Evolutionary conservation across 441 rosid genomes (phyloP).

Genomic region (Metrosideros polymorpha): DNA sequence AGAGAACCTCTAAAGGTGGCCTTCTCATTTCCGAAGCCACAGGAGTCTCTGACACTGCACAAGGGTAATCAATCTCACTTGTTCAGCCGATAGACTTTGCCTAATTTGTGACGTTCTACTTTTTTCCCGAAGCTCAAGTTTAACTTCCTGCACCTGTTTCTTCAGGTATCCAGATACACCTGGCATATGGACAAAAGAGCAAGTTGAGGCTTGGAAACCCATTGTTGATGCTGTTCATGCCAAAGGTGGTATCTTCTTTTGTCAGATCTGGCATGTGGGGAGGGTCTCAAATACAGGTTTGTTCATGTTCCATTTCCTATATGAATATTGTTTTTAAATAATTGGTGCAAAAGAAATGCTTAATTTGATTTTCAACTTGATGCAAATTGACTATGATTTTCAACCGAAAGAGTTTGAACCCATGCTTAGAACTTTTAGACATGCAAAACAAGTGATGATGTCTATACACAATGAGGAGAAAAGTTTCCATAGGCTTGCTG

Average conservation of each 20-base stretch:
- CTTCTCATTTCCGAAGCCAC: conserved; percentile 9
- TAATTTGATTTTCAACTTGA: background rate
- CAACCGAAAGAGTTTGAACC: background rate
- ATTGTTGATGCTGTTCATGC: conserved; percentile 17
- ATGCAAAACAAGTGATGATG: background rate
- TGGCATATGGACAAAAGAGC: conserved; percentile 20
- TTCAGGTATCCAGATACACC: conserved; percentile 14
- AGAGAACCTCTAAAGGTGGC: conserved; percentile 13
- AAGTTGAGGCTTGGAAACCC: conserved; percentile 20
- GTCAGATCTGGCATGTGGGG: conserved; percentile 19
- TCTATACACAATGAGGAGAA: background rate
- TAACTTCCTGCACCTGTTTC: background rate
- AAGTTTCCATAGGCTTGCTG: background rate
- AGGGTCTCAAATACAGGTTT: conserved; percentile 13
- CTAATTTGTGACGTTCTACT: background rate
- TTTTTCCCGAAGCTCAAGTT: background rate
- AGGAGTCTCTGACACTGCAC: conserved; percentile 17
- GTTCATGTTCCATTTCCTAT: background rate
- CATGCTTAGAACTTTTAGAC: background rate
- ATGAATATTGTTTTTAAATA: background rate
- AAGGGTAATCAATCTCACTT: conserved; percentile 6
- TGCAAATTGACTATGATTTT: background rate
- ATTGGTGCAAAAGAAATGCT: background rate
- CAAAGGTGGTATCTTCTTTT: conserved; percentile 17
- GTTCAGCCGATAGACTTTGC: background rate